Evolutionary conservation across 495 filamentous ascomycete species (phyloP).

Genomic region (Penicillium cinerascens): DNA sequence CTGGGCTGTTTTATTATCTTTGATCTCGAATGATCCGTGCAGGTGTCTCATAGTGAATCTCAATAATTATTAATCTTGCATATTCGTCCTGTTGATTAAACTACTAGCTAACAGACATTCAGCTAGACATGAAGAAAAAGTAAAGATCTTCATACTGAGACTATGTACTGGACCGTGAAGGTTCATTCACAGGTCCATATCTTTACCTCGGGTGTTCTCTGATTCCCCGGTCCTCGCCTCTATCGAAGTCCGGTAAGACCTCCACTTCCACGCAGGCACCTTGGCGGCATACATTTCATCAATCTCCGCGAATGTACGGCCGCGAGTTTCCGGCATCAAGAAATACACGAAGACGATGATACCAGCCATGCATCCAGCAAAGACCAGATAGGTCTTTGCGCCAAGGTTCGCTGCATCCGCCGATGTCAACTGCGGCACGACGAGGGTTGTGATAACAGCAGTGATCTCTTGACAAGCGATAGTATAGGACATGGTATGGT

Average conservation of each 20-base stretch:
- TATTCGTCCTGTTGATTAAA: background rate
- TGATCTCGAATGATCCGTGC: background rate
- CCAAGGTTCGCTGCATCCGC: conserved; percentile 37
- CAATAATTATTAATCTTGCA: conserved; percentile 4
- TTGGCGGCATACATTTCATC: conserved; percentile 53
- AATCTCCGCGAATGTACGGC: conserved; percentile 51
- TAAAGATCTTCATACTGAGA: background rate
- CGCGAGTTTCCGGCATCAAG: conserved; percentile 50
- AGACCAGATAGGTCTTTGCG: conserved; percentile 37
- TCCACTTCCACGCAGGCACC: conserved; percentile 42
- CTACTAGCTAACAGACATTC: background rate
- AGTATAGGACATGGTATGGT: conserved; percentile 41
- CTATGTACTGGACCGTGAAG: background rate
- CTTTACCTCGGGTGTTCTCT: background rate
- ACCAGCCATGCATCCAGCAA: conserved; percentile 35
- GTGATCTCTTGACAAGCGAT: conserved; percentile 36
- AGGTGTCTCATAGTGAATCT: background rate
- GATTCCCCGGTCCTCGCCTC: conserved; percentile 15
- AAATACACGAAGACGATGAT: conserved; percentile 50
- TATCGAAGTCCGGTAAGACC: conserved; percentile 25
- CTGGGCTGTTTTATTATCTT: conserved; percentile 11
- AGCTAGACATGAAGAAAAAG: background rate
- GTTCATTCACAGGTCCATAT: background rate
- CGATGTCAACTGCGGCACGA: conserved; percentile 34
- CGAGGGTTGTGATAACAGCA: conserved; percentile 37